Evolutionary conservation across 192 early-diverging fungal species (phyloP), one percentile per base, ranked within the genome.

Genomic region (Chytriomyces hyalinus): DNA sequence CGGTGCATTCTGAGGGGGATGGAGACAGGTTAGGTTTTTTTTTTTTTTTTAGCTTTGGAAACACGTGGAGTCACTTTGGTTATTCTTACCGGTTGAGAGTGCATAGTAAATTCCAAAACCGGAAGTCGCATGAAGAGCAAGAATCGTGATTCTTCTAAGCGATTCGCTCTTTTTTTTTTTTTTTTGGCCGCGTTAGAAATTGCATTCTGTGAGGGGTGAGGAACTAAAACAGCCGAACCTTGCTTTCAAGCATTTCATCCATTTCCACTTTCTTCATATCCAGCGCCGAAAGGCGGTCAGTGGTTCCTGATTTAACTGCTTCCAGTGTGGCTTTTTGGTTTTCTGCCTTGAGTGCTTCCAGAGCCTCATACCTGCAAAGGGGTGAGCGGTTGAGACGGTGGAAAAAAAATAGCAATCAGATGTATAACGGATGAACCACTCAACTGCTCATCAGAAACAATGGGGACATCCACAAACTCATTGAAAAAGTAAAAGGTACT

Each of bases 251-350:
- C 47, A 83, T 76, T 13, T 82, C 82, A 61, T 89, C 83, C 66
- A 86, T 69, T 62, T 84, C 87, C 36, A 80, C 82, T 67, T 81
- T 83, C 61, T 77, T 72, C 65, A 67, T 74, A 44, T 89, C 87
- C 44, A 90, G 76, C 3, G 60, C 70, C 13, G 78, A 75, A 36
- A 89, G 64, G 67, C 87, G 82, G 48, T 88, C 87, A n/a, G 85
- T 85, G 43, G 84, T 89, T 24, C 88, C 88, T 6, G 86, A 83
- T 71, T 90, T 90, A 15, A 90, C 82, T 65, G 89, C 86, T 68
- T 90, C 88, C n/a, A 88, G 65, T 13, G 86, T 90, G 6, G 88
- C 88, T 61, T 88, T 88, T 68, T 89, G 85, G 6, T 81, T 80
- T 46, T 80, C 76, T 48, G 80, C 78, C 57, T 81, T 81, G 45